Base-by-base conservation (phyloP, 2,329 filamentous ascomycete genomes). In the Neopestalotiopsis clavispora region DNA sequence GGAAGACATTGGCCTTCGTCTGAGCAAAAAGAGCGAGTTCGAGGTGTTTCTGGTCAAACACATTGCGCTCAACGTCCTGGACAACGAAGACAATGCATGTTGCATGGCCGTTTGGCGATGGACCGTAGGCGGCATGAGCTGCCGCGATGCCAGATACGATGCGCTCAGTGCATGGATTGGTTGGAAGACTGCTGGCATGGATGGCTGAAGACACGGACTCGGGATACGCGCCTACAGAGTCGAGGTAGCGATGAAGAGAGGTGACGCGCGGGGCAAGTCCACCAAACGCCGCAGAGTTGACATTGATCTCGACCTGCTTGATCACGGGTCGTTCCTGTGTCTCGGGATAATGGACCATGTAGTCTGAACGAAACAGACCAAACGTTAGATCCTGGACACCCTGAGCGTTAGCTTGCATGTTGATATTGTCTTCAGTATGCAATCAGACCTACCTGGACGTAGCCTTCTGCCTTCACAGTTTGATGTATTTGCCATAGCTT, bases 241-340 rank as follows among this genome's bases (percentile, higher is more conserved):
- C 4, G 12, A 49, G 42, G 12, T 87, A 91, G 81, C 87, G 89
- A 81, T 98, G 95, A 32, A 98, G 84, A 20, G 85, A 84, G 9
- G 93, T 91, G 1, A 96, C 94, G 70, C 92, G 89, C 42, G 88
- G 87, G 0, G 96, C 97, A 2, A 98, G 87, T 0, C 95, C 95
- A n/a, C 95, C 96, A 76, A 98, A 98, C 0, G 95, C 98, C 0
- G 95, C 94, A 3, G 96, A 94, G 72, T 99, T 98, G 20, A 96
- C 99, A 83, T 99, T 99, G 84, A 99, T 98, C 78, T 99, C 96
- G 69, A 99, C 95, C 80, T 99, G 96, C 80, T 97, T 97, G 74
- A 97, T 88, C 56, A 91, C 89, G 1, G 91, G 86, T 9, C 80
- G 80, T 7, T 83, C 77, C 7, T 83, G 80, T 3, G 86, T 80